Evolutionary conservation across 495 filamentous ascomycete genomes (phyloP).

Genomic region (Lophiostoma macrostomum): DNA sequence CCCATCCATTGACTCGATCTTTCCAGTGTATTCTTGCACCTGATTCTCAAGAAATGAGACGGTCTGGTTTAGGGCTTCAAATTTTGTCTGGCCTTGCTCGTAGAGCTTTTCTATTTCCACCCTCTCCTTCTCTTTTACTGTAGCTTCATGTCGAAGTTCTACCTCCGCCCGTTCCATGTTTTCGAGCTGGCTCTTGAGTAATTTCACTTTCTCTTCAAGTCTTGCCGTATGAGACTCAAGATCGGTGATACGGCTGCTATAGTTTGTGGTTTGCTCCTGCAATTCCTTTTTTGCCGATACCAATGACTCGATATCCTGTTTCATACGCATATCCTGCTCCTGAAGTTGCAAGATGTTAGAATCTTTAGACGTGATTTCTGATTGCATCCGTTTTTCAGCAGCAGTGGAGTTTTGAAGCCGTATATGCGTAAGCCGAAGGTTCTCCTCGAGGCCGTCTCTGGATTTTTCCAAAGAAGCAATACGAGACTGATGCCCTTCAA

Average conservation of each 20-base stretch:
- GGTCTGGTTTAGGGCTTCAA: constrained; percentile 4
- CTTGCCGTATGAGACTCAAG: constrained; percentile 9
- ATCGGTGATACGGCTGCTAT: constrained; percentile 5
- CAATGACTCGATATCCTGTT: constrained; percentile 9
- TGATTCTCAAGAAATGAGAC: constrained; percentile 12
- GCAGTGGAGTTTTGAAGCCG: constrained; percentile 13
- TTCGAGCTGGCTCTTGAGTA: neutral
- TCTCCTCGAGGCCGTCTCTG: constrained; percentile 8
- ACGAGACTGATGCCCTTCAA: constrained; percentile 15
- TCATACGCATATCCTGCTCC: neutral
- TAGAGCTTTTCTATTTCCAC: neutral
- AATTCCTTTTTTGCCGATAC: constrained; percentile 8
- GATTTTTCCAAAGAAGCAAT: constrained; percentile 21
- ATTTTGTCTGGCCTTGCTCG: constrained; percentile 1
- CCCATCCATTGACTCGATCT: constrained; percentile 9
- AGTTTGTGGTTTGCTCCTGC: constrained; percentile 8
- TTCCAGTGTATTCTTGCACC: constrained; percentile 16
- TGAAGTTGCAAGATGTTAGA: constrained; percentile 20
- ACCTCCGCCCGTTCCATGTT: constrained; percentile 1
- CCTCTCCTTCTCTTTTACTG: neutral
- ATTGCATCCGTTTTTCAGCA: constrained; percentile 15
- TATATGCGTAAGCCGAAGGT: constrained; percentile 7
- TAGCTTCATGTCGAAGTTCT: neutral
- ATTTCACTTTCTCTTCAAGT: constrained; percentile 16
- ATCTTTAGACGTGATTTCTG: constrained; percentile 17